Conservation (phyloP, 148 eudicot species). For the Rhododendron vialii region DNA sequence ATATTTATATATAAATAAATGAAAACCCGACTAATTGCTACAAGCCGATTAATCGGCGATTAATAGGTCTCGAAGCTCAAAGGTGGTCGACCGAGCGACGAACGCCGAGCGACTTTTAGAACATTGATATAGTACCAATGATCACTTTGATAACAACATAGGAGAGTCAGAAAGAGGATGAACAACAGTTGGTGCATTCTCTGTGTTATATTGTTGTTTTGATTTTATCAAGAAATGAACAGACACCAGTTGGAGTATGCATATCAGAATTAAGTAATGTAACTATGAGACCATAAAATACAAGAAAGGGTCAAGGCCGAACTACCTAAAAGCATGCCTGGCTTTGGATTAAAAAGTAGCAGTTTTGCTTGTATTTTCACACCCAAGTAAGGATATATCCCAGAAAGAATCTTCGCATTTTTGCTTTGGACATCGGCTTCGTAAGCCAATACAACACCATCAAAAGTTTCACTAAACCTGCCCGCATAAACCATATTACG, state of each 20-base stretch:
- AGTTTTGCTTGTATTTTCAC: slow-evolving; percentile 51
- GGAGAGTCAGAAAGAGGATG: neutral
- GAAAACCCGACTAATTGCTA: too few relatives aligned
- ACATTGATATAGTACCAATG: neutral
- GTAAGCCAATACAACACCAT: slow-evolving; percentile 76
- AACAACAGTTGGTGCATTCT: neutral
- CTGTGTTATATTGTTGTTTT: neutral
- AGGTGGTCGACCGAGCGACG: too few relatives aligned
- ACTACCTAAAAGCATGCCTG: slow-evolving; percentile 67
- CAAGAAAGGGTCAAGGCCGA: neutral
- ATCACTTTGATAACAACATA: neutral
- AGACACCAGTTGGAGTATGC: too few relatives aligned
- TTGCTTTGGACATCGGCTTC: slow-evolving; percentile 30
- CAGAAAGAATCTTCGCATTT: slow-evolving; percentile 58
- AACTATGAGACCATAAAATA: neutral
- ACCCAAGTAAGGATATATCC: slow-evolving; percentile 61
- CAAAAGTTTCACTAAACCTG: slow-evolving; percentile 77
- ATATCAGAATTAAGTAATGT: neutral
- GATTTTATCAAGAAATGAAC: neutral
- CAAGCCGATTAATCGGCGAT: too few relatives aligned
- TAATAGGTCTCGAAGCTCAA: too few relatives aligned
- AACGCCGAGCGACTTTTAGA: too few relatives aligned
- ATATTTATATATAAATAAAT: too few relatives aligned
- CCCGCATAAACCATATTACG: neutral
- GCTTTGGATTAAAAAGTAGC: slow-evolving; percentile 73